Percentiles rank a stretch among this genome's conserved stretches.
These are phyloP conservation scores for Fusarium nodosum DNA, from an alignment of 2,329 filamentous ascomycete genomes.

Conservation along the genomic window DNA sequence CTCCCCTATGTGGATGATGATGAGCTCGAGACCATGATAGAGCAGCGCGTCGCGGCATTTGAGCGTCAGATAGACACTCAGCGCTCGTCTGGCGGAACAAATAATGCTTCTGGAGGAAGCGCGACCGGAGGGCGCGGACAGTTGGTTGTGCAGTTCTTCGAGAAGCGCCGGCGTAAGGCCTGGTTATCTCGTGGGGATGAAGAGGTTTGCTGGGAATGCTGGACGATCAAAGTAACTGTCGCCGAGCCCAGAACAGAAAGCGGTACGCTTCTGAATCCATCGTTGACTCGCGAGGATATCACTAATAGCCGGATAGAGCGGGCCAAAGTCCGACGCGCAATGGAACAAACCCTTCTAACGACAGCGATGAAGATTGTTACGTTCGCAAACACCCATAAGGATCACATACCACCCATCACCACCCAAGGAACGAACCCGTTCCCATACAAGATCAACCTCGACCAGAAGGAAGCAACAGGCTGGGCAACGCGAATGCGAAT, in stretches of 20 bases:
- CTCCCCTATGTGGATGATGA: conserved; percentile 90
- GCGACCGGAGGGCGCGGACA: conserved; percentile 76
- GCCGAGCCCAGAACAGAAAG: conserved; percentile 90
- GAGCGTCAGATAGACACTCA: conserved; percentile 80
- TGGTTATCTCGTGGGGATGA: conserved; percentile 87
- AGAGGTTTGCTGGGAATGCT: conserved; percentile 96
- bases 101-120: conserved; percentile 20
- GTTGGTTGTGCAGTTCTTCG: conserved; percentile 92
- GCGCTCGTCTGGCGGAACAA: conserved; percentile 56
- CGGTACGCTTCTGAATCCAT: conserved; percentile 67
- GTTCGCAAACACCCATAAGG: conserved; percentile 88
- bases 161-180: conserved; percentile 86
- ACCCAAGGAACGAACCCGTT: conserved; percentile 95
- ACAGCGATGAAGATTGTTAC: conserved; percentile 91
- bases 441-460: conserved; percentile 91
- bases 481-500: conserved; percentile 86
- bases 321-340: conserved; percentile 87
- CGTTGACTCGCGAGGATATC: not conserved
- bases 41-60: conserved; percentile 84
- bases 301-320: conserved; percentile 69
- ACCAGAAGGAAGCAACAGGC: conserved; percentile 78
- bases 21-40: conserved; percentile 93
- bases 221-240: conserved; percentile 94
- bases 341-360: conserved; percentile 89
- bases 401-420: conserved; percentile 97